These are phyloP conservation scores for Massospora cicadina DNA, from an alignment of 371 early-diverging fungal genomes.

Conservation along the genomic window DNA sequence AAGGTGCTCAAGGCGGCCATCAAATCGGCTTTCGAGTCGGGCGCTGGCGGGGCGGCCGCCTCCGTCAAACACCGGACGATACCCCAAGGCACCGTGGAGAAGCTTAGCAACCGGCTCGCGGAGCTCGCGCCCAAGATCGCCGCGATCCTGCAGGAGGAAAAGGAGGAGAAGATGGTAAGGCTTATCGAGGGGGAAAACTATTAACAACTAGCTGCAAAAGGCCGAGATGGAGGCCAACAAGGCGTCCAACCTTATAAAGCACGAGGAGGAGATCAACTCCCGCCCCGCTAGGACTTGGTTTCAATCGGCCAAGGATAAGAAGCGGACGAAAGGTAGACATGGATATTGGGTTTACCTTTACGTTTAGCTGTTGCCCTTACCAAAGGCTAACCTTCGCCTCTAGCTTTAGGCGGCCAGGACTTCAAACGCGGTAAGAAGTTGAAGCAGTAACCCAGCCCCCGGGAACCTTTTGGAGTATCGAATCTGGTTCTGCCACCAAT, in stretches of 20 bases:
- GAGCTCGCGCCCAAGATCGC: slow-evolving; percentile 43
- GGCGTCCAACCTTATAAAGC: slow-evolving; percentile 65
- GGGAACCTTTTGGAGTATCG: no score
- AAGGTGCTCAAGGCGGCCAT: slow-evolving; percentile 84
- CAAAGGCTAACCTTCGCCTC: no score
- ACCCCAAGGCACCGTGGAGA: slow-evolving; percentile 46
- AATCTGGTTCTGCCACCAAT: no score
- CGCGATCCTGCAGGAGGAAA: slow-evolving; percentile 67
- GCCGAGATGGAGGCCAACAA: slow-evolving; percentile 82
- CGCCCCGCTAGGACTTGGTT: slow-evolving; percentile 93
- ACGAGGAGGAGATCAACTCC: slow-evolving; percentile 68
- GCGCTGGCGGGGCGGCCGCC: slow-evolving; percentile 8
- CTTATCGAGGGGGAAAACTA: not conserved
- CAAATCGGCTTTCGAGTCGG: slow-evolving; percentile 49
- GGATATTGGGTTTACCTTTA: no score
- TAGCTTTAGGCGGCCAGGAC: no score
- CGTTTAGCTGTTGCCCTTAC: no score
- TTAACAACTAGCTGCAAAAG: slow-evolving; percentile 23
- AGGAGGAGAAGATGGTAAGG: slow-evolving; percentile 44
- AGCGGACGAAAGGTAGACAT: slow-evolving; percentile 12
- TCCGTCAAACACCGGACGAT: slow-evolving; percentile 74
- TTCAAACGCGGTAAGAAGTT: no score
- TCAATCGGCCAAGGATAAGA: slow-evolving; percentile 47
- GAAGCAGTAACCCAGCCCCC: no score
- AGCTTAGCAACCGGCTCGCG: slow-evolving; percentile 51